Conservation (phyloP, 306 rosid species). For the Rubus parviflorus region DNA sequence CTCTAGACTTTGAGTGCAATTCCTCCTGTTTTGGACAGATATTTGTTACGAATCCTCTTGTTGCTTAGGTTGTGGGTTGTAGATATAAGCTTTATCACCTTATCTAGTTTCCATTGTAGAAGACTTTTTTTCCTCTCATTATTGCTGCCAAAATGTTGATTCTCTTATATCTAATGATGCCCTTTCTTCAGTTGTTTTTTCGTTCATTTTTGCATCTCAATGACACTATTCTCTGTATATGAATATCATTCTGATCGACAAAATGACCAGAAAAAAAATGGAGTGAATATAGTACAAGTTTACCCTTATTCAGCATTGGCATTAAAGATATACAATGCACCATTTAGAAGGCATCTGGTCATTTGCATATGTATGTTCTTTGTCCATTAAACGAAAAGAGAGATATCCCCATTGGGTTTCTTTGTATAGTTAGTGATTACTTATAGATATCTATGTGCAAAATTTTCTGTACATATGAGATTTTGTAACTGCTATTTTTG, state of each 20-base stretch:
- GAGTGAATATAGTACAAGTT: neutral
- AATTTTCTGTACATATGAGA: too few relatives aligned
- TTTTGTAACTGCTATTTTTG: neutral
- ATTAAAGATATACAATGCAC: neutral
- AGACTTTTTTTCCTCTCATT: neutral
- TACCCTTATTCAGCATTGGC: neutral
- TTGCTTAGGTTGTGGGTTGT: neutral
- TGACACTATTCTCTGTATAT: neutral
- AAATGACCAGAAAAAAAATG: neutral
- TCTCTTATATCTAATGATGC: neutral
- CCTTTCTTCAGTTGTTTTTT: neutral
- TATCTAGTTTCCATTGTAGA: neutral
- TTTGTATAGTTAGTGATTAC: neutral
- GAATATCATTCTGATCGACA: neutral
- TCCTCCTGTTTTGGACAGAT: constrained; percentile 3
- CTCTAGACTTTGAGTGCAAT: neutral
- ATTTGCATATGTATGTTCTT: neutral
- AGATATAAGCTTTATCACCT: neutral
- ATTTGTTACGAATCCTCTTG: neutral
- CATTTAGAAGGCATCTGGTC: neutral
- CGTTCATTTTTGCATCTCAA: neutral
- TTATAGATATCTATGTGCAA: neutral
- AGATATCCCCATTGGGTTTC: neutral
- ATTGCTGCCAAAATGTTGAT: neutral
- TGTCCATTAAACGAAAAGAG: neutral